These are phyloP conservation scores for Aspergillus luchuensis DNA, from an alignment of 2,329 filamentous ascomycete species.

Conservation along the genomic window DNA sequence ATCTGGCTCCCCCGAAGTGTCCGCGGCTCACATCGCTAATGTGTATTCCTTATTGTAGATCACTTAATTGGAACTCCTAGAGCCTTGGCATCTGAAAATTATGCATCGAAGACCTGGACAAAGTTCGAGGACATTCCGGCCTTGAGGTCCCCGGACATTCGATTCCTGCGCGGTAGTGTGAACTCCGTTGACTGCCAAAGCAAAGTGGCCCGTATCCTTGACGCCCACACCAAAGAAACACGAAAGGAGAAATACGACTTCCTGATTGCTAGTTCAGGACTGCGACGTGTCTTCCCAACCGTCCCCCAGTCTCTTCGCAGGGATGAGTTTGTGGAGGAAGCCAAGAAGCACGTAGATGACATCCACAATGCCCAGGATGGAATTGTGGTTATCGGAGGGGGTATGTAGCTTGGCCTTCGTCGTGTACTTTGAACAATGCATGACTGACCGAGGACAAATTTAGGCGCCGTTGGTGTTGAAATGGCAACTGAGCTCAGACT, in stretches of 20 bases:
- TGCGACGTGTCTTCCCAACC: slow-evolving; percentile 70
- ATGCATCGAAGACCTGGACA: slow-evolving; percentile 70
- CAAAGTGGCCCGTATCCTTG: slow-evolving; percentile 62
- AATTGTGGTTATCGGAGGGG: slow-evolving; percentile 73
- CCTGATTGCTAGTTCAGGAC: slow-evolving; percentile 70
- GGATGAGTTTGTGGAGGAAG: slow-evolving; percentile 31
- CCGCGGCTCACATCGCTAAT: no score
- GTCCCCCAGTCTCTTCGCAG: slow-evolving; percentile 64
- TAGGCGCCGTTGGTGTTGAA: slow-evolving; percentile 76
- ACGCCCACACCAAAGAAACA: slow-evolving; percentile 49
- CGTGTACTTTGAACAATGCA: background rate
- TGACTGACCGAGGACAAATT: background rate
- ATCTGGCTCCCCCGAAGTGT: background rate
- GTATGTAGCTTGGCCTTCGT: slow-evolving; percentile 30
- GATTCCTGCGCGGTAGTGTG: slow-evolving; percentile 67
- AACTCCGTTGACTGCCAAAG: slow-evolving; percentile 59
- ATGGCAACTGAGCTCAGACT: slow-evolving; percentile 78
- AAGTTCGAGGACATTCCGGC: slow-evolving; percentile 68
- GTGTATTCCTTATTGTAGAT: slow-evolving; percentile 48
- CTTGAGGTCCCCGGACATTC: slow-evolving; percentile 63
- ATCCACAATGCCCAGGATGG: slow-evolving; percentile 52
- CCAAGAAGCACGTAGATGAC: slow-evolving; percentile 20
- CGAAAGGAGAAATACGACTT: slow-evolving; percentile 64
- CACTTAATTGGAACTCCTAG: slow-evolving; percentile 77
- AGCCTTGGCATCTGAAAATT: slow-evolving; percentile 65